These are phyloP conservation scores for Monosporascus sp. DNA, from an alignment of 2,329 filamentous ascomycete species.

Conservation along the genomic window DNA sequence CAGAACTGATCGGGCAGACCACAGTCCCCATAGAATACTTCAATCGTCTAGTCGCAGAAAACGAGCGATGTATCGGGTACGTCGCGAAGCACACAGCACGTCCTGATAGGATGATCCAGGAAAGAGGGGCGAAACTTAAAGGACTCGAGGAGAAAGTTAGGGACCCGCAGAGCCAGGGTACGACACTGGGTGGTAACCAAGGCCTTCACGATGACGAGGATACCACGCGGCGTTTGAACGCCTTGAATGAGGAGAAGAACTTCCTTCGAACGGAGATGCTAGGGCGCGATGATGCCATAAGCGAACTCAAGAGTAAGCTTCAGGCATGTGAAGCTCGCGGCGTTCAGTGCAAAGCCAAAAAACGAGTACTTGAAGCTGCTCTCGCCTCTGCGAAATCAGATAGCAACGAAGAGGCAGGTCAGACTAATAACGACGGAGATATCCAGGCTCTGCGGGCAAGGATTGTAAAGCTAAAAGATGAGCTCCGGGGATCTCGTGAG, in stretches of 20 bases:
- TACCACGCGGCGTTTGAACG: no score
- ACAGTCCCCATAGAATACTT: slow-evolving; percentile 16
- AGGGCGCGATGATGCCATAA: no score
- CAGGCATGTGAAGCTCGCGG: background rate
- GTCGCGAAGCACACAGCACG: slow-evolving; percentile 5
- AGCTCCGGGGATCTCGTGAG: background rate
- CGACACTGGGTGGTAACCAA: no score
- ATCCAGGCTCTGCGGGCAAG: background rate
- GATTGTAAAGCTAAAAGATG: background rate
- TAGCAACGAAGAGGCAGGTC: background rate
- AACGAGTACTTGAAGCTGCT: background rate
- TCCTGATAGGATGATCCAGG: background rate
- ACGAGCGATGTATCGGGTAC: slow-evolving; percentile 10
- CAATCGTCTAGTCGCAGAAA: slow-evolving; percentile 16
- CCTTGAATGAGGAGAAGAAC: no score
- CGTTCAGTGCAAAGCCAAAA: background rate
- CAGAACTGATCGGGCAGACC: slow-evolving; percentile 5
- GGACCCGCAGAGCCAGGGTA: no score
- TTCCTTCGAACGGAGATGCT: no score
- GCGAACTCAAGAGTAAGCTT: background rate
- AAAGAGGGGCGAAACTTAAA: background rate
- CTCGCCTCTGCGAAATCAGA: background rate
- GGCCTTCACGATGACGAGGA: background rate
- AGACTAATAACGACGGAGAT: background rate
- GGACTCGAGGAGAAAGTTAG: background rate